Conservation (phyloP, 306 rosid genomes). For the Cicer pinnatifidum region DNA sequence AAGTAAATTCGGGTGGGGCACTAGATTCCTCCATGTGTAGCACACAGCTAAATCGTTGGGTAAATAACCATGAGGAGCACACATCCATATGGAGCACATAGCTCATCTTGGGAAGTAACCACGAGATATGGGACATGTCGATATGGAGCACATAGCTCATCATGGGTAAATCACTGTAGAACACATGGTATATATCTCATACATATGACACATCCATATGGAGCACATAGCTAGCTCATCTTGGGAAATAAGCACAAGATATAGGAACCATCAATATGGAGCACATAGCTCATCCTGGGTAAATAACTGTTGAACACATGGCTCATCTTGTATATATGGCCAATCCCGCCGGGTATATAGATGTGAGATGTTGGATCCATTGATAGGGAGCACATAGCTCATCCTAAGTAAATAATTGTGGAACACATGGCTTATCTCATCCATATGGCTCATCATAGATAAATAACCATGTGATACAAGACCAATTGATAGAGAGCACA, state of each 20-base stretch:
- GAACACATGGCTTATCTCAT: background rate
- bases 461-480: too few relatives aligned
- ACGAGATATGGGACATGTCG: too few relatives aligned
- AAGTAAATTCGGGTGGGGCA: background rate
- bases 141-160: slow-evolving; percentile 6
- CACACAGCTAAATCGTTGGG: too few relatives aligned
- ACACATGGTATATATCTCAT: background rate
- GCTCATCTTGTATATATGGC: background rate
- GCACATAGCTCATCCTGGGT: background rate
- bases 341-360: background rate
- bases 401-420: too few relatives aligned
- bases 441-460: too few relatives aligned
- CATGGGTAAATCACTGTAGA: background rate
- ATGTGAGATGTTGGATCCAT: background rate
- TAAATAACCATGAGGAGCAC: too few relatives aligned
- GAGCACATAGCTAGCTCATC: background rate
- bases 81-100: too few relatives aligned
- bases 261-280: background rate
- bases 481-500: too few relatives aligned
- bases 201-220: background rate
- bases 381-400: too few relatives aligned
- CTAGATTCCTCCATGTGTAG: background rate
- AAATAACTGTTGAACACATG: background rate
- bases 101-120: too few relatives aligned
- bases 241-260: background rate